Evolutionary conservation across 2,329 filamentous ascomycete species (phyloP).

Genomic region (Aspergillus bombycis): DNA sequence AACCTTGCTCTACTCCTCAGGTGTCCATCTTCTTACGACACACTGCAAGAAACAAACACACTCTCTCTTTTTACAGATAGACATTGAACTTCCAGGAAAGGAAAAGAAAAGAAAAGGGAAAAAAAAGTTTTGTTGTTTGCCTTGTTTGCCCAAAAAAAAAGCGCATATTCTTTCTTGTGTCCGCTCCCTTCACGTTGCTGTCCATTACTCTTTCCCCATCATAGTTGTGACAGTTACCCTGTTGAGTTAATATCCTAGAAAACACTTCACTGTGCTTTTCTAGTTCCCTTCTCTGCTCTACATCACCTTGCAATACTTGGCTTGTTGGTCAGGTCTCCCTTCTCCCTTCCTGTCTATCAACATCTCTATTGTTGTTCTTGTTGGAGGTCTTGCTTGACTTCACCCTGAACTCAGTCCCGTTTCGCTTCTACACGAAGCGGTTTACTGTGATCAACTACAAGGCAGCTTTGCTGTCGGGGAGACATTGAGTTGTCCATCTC

Average conservation of each 20-base stretch:
- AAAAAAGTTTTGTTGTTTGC: slow-evolving; percentile 21
- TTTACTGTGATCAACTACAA: slow-evolving; percentile 12
- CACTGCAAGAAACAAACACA: slow-evolving; percentile 6
- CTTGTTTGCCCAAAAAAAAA: slow-evolving; percentile 20
- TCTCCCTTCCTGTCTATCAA: neutral
- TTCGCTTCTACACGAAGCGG: slow-evolving; percentile 8
- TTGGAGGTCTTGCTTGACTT: slow-evolving; percentile 13
- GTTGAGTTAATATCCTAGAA: slow-evolving; percentile 27
- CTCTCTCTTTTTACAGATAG: slow-evolving; percentile 32
- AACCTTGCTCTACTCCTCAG: slow-evolving; percentile 16
- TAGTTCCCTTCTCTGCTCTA: slow-evolving; percentile 19
- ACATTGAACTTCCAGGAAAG: slow-evolving; percentile 25
- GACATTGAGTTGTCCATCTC: slow-evolving; percentile 99
- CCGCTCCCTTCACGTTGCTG: slow-evolving; percentile 20
- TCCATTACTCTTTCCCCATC: slow-evolving; percentile 15
- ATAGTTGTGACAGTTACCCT: slow-evolving; percentile 23
- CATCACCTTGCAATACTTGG: slow-evolving; percentile 14
- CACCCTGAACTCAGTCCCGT: slow-evolving; percentile 14
- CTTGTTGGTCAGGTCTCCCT: slow-evolving; percentile 6
- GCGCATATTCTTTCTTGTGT: slow-evolving; percentile 20
- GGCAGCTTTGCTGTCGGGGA: slow-evolving; percentile 63
- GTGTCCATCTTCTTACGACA: slow-evolving; percentile 25
- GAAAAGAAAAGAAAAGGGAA: slow-evolving; percentile 26
- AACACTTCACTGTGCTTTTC: slow-evolving; percentile 46
- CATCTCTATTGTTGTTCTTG: slow-evolving; percentile 6